phyloP scores from a whole-genome alignment of 2,329 filamentous ascomycete genomes.

The Hypoxylon sp. region DNA sequence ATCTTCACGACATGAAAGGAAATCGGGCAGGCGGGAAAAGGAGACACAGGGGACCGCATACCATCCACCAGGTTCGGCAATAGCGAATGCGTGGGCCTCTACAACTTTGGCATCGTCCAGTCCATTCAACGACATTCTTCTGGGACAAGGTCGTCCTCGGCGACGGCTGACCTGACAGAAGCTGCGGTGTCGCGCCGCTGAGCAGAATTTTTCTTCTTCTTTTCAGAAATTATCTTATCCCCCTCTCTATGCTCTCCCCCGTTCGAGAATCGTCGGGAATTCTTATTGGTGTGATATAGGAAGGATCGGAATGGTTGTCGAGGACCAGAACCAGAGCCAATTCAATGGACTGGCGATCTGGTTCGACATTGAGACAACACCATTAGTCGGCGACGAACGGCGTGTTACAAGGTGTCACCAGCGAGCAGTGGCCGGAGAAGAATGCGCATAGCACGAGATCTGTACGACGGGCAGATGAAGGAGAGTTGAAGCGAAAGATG shows the following conservation, averaged over 20 bases:
- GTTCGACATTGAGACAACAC: constrained; percentile 44
- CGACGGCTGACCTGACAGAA: constrained; percentile 24
- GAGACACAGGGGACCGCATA: constrained; percentile 58
- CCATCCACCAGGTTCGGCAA: constrained; percentile 92
- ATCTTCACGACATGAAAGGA: constrained; percentile 1
- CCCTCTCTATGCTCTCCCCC: constrained; percentile 10
- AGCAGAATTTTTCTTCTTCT: too few species aligned
- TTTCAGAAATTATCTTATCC: constrained; percentile 12
- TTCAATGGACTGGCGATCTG: constrained; percentile 39
- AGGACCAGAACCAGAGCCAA: constrained; percentile 39
- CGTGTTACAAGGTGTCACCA: constrained; percentile 21
- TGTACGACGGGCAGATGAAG: constrained; percentile 26
- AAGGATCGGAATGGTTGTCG: constrained; percentile 31
- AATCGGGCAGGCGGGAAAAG: constrained; percentile 1
- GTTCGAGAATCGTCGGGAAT: constrained; percentile 10
- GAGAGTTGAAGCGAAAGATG: constrained; percentile 33
- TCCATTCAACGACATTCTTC: constrained; percentile 90
- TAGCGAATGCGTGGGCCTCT: constrained; percentile 83
- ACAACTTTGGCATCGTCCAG: constrained; percentile 81
- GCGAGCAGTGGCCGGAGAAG: constrained; percentile 5
- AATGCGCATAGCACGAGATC: constrained; percentile 21
- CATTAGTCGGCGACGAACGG: constrained; percentile 19
- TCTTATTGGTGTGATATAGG: constrained; percentile 29
- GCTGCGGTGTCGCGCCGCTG: constrained; percentile 9
- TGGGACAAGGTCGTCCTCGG: constrained; percentile 24